Evolutionary conservation across 257 asterid species (phyloP).

Genomic region (Solanum medicagineum): DNA sequence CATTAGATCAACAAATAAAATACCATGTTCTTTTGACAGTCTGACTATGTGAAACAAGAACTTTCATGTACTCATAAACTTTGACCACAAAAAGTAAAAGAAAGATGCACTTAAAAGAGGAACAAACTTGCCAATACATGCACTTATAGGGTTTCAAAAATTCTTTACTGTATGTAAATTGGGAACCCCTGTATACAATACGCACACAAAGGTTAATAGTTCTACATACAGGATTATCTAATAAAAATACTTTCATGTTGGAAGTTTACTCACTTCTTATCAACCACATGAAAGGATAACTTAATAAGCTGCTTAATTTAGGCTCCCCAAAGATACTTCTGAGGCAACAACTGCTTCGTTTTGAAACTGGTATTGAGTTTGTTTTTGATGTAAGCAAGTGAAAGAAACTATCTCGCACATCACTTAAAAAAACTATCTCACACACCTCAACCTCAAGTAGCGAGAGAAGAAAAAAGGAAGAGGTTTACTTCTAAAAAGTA

Average conservation of each 20-base stretch:
- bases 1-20: not conserved
- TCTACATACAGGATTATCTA: not conserved
- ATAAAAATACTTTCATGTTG: not conserved
- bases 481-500: not conserved
- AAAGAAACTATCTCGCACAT: not conserved
- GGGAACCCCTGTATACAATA: not conserved
- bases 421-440: not conserved
- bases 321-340: not conserved
- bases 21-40: not conserved
- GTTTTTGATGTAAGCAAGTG: not conserved
- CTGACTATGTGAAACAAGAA: not conserved
- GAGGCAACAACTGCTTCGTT: not conserved
- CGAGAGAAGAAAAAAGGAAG: not conserved
- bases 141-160: not conserved
- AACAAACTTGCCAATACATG: not conserved
- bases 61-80: not conserved
- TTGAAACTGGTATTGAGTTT: not conserved
- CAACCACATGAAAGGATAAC: not conserved
- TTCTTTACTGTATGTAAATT: not conserved
- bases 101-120: not conserved
- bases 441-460: not conserved
- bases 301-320: not conserved
- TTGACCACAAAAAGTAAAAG: not conserved
- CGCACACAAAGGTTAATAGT: not conserved
- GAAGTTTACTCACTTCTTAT: not conserved